Evolutionary conservation across 148 eudicot species (phyloP), one percentile per base, ranked within the genome.

Genomic region (Diospyros lotus): DNA sequence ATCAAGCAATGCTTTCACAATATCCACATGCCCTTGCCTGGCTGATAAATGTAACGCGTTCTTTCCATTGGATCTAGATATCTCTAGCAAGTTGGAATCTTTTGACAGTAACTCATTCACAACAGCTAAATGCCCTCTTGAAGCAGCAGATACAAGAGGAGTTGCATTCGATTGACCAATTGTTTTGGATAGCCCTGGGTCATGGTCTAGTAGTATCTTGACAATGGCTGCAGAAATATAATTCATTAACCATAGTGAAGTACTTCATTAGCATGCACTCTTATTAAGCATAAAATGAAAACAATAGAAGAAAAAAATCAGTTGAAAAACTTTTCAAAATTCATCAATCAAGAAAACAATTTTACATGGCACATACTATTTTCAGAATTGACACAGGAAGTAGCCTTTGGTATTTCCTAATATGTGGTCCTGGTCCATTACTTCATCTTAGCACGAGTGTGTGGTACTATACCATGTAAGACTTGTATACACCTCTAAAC

Each of bases 21-120:
- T 77, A 2, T 83, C 88, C 38, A 75, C 88, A 76, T 91, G 92
- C 50, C 96, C 93, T 44, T 89, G 96, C 13, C 96, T 73, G 9
- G 88, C 93, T 54, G 96, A 75, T 62, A 91, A 82, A 80, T 91
- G 97, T 53, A 91, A 70, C 0, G 93, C 97, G 67, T 89, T 91
- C 80, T 91, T 91, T 18, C 97, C 97, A 18, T 91, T 91, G 39
- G 88, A 81, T 75, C 83, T 86, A 0, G 91, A 46, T 72, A 85
- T 82, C 68, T 89, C 90, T 42, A 89, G 58, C 82, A 87, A 75
- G 76, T 80, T 74, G 9, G 84, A 78, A 64, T 87, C 91, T 41
- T 82, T 84, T 58, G 82, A 75, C 44, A 91, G 76, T 68, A 91
- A 60, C 50, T 78, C 84, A 2, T 86, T 73, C 46, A 91, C 90